Evolutionary conservation across 1,284 basidiomycete species (phyloP), one percentile per base, ranked within the genome.

Genomic region (Fomitiporia mediterranea): DNA sequence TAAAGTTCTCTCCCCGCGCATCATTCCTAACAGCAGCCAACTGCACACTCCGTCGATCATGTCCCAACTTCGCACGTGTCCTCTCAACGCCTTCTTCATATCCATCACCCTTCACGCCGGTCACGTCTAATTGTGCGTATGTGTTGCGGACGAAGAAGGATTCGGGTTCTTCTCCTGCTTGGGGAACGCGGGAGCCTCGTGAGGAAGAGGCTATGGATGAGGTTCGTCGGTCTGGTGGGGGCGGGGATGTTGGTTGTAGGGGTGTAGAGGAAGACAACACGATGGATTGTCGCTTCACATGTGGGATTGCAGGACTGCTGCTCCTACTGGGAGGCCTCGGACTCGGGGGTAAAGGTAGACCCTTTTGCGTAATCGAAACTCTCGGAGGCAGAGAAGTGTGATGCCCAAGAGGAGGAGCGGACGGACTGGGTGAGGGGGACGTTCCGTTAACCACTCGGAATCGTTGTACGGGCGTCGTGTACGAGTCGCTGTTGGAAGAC

Each of bases 61-160:
- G 51, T 23, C 56, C 56, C 8, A 58, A 39, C 50, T 89, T 81
- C n/a, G 92, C 92, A 56, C 94, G 80, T n/a, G 93, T 97, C 39
- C 92, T 82, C 72, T 97, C 94, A 13, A 94, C 78, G 35, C 94
- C 94, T 63, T 95, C 92, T 63, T 89, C 88, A 72, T 86, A 92
- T 0, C 94, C 94, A 68, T 97, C 94, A 2, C 94, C 94, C 65
- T 84, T 89, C 28, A 97, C 94, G 19, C 94, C 94, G 47, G 81
- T 81, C 7, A 80, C 72, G 44, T 96, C 91, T 13, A 97, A 78
- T 59, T 90, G 80, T 0, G 93, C 94, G 66, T 97, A 96, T 0
- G 91, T 94, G 54, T 83, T 89, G 35, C 93, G 82, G 8, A 96
- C 88, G 70, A 92, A 86, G 66, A 89, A 94, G 13, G 89, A 81